Conservation (phyloP, 2,329 filamentous ascomycete genomes). For the Ophioceras dolichostomum region DNA sequence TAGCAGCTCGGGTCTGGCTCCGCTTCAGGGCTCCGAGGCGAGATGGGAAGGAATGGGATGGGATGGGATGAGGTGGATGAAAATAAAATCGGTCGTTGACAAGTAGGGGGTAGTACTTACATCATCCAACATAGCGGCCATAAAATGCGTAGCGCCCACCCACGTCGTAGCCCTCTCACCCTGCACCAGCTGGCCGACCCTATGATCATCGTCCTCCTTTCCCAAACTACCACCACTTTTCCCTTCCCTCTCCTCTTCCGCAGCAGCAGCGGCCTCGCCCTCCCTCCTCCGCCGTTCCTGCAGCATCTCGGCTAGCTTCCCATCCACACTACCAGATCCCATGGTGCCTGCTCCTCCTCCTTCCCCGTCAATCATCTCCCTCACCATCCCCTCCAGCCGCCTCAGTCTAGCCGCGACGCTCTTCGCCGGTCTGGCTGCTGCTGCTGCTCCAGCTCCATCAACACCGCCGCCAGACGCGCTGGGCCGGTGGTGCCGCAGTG, state of each 20-base stretch:
- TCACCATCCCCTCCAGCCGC: conserved; percentile 45
- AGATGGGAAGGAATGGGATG: too few relatives aligned
- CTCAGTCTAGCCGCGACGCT: conserved; percentile 41
- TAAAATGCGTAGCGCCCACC: conserved; percentile 46
- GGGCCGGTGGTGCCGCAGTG: conserved; percentile 10
- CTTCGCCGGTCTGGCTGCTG: conserved; percentile 24
- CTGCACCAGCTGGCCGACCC: conserved; percentile 29
- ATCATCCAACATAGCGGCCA: conserved; percentile 48
- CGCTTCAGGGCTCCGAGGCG: too few relatives aligned
- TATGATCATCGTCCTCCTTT: background rate
- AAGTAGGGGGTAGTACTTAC: conserved; percentile 23
- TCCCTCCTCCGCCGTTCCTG: background rate
- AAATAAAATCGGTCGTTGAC: too few relatives aligned
- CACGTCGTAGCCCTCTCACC: conserved; percentile 33
- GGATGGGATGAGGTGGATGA: too few relatives aligned
- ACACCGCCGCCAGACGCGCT: background rate
- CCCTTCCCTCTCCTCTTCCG: conserved; percentile 2
- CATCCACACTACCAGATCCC: too few relatives aligned
- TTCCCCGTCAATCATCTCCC: conserved; percentile 36
- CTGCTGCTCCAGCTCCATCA: conserved; percentile 9
- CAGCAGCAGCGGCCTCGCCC: background rate
- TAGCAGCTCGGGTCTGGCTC: too few relatives aligned
- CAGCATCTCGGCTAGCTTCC: background rate
- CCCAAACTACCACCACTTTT: background rate
- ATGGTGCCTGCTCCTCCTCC: conserved; percentile 3